Percentiles rank a stretch among this genome's conserved stretches.
Evolutionary conservation across 164 flowering plant genomes (phyloP).

Genomic region (Stephania japonica): DNA sequence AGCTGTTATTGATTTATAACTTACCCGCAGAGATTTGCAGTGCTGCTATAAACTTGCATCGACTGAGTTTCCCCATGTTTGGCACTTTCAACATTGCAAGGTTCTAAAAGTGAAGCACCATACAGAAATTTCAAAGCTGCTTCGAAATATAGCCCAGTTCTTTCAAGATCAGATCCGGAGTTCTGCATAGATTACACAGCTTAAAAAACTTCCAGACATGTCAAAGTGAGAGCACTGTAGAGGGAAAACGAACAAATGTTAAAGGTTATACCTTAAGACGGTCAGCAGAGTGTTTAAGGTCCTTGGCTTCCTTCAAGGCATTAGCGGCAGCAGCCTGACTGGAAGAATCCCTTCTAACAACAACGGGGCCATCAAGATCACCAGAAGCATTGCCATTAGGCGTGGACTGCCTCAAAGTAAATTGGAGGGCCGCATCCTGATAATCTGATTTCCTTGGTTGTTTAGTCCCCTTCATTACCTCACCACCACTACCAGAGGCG

Average conservation of each 20-base stretch:
- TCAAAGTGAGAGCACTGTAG: not conserved
- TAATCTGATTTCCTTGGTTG: conserved; percentile 37
- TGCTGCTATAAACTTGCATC: conserved; percentile 58
- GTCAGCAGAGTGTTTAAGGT: conserved; percentile 84
- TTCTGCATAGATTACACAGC: conserved; percentile 33
- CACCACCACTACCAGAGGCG: conserved; percentile 24
- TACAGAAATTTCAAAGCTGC: conserved; percentile 92
- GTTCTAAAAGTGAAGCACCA: conserved; percentile 74
- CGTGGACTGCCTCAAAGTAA: conserved; percentile 33
- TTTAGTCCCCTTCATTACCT: conserved; percentile 32
- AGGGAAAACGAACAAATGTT: not conserved
- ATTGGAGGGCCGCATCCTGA: conserved; percentile 33
- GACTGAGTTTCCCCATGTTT: conserved; percentile 64
- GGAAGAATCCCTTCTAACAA: conserved; percentile 51
- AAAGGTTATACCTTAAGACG: conserved; percentile 63
- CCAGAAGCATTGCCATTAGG: conserved; percentile 34
- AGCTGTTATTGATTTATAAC: conserved; percentile 14
- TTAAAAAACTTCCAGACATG: not conserved
- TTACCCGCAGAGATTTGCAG: conserved; percentile 94
- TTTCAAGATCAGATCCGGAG: conserved; percentile 52
- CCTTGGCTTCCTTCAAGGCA: conserved; percentile 83
- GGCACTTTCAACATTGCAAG: conserved; percentile 44
- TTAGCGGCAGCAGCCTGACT: conserved; percentile 55
- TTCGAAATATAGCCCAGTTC: conserved; percentile 63
- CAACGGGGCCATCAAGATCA: conserved; percentile 60